Evolutionary conservation across 78 protist genomes (phyloP), one percentile per base, ranked within the genome.

Genomic region (Paratrimastix pyriformis): DNA sequence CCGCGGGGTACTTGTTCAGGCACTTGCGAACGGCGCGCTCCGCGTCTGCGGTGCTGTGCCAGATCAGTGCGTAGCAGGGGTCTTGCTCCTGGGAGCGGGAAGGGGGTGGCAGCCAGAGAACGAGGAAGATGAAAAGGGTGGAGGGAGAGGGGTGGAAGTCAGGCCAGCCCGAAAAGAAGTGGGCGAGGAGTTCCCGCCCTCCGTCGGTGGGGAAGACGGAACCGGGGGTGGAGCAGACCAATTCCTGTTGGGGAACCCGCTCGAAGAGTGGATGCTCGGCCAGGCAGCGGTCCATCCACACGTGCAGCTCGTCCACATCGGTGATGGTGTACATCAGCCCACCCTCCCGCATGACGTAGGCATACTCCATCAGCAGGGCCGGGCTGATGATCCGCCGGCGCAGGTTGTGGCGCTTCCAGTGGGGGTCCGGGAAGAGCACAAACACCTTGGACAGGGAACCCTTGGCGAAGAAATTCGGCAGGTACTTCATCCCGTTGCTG

Each of bases 391-490:
- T 87, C 39, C 98, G 86, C 72, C 94, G 79, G 13, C 90, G 69
- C 39, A 84, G 86, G 77, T 89, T 88, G 6, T 83, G 74, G 60
- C 78, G 77, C 76, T 94, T 94, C 54, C 89, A 94, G 72, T 94
- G 98, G 29, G 98, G 98, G 58, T 94, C 98, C 0, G 98, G 96
- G 75, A 89, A 91, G 66, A 87, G 79, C 83, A 94, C 86, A 81
- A 92, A 90, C 39, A 94, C 77, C 79, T 84, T 88, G 29, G n/a
- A 0, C 24, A 84, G 72, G 65, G 86, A 94, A 3, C 87, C 95
- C 54, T 88, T 86, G 21, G 29, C 64, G 57, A 94, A 94, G 83
- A 46, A 90, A 59, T 87, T 82, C 9, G 95, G 88, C 38, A 92
- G 72, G 62, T 59, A 81, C 70, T 89, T 90, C 98, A 94, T 94